Conservation (phyloP, 345 rosid species). For the Eucalyptus viminalis region DNA sequence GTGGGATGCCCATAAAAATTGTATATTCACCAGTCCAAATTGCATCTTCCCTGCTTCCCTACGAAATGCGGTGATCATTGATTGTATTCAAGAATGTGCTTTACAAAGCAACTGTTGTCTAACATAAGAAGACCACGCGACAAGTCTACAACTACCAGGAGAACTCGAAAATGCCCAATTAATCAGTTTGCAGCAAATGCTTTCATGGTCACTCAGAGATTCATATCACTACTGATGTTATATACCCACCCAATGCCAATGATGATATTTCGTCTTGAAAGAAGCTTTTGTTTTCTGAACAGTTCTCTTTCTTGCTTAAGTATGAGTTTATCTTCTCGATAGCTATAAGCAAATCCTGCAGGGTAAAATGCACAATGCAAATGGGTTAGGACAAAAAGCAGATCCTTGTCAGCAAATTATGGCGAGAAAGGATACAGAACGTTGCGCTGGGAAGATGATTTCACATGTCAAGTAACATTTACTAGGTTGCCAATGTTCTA, state of each 20-base stretch:
- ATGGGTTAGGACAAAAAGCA: not conserved
- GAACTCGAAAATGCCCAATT: not conserved
- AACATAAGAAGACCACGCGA: too few relatives aligned
- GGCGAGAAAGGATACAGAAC: not conserved
- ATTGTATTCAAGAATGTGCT: not conserved
- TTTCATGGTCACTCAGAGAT: not conserved
- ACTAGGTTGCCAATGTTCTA: not conserved
- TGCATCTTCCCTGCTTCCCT: not conserved
- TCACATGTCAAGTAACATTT: not conserved
- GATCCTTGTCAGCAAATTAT: not conserved
- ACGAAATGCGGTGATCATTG: not conserved
- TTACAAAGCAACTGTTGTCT: not conserved
- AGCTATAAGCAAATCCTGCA: constrained; percentile 65
- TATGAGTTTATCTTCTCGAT: constrained; percentile 51
- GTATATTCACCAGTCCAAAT: not conserved
- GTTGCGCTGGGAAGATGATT: not conserved
- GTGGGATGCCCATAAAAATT: not conserved
- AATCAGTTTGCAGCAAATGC: not conserved
- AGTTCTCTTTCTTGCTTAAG: constrained; percentile 31
- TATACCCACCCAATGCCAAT: constrained; percentile 42
- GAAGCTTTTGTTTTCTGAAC: constrained; percentile 25
- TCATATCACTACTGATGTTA: not conserved
- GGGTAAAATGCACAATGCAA: not conserved
- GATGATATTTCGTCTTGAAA: constrained; percentile 57
- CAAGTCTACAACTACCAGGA: not conserved